Evolutionary conservation across 192 early-diverging fungal genomes (phyloP), one percentile per base, ranked within the genome.

Genomic region (Phycomyces blakesleeanus): DNA sequence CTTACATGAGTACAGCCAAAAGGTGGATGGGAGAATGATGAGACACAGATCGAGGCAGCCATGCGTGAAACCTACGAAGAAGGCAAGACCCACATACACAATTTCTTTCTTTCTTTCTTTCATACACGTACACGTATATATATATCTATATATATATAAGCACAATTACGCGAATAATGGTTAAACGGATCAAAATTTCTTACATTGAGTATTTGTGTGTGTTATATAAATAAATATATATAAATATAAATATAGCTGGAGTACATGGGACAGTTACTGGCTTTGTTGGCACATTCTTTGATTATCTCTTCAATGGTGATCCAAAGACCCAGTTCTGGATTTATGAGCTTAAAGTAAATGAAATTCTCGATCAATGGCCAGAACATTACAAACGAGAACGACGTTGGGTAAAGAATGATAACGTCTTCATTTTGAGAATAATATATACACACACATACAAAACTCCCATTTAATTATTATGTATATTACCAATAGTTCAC

Each of bases 1-100:
- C n/a, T n/a, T n/a, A n/a, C n/a, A n/a, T n/a, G 24, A 55, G 11
- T 24, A 20, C 57, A 76, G 76, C 82, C 83, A 11, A 82, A 85
- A 65, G 83, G 83, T n/a, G 83, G 83, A 6, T 85, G 83, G 83
- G 83, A 85, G 51, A 80, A 80, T 57, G 81, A 83, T 51, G 83
- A 85, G 60, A 75, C 83, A 24, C 63, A 77, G 26, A 72, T 74
- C 57, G 65, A 78, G 37, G 81, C 81, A 15, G 83, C 83, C 29
- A 57, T 49, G 11, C 66, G 83, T 41, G 83, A 85, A 55, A 85
- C 83, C 5, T 85, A 76, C 59, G 83, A 85, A 75, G 83, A 85
- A 79, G 66, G 66, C 55, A 57, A 7, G 20, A 50, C n/a, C n/a
- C n/a, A n/a, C n/a, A n/a, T n/a, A n/a, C n/a, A n/a, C n/a, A n/a